These are phyloP conservation scores for Salisapilia sapeloensis DNA, from an alignment of 352 stramenopile genomes.

Conservation along the genomic window DNA sequence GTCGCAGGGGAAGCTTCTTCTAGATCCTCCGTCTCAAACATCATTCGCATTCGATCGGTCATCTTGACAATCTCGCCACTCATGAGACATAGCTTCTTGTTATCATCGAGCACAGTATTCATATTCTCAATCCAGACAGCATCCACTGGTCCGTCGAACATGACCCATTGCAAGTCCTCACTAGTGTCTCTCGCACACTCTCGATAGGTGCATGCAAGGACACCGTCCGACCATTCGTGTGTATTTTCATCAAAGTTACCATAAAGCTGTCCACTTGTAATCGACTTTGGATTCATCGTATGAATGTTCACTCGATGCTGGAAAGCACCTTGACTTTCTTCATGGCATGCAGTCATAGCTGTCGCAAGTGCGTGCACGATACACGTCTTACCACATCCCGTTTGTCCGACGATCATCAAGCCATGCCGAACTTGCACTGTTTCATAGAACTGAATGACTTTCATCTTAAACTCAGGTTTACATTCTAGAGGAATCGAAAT, in stretches of 20 bases:
- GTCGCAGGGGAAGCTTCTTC: slow-evolving; percentile 78
- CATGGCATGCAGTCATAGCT: slow-evolving; percentile 53
- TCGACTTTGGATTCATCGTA: slow-evolving; percentile 91
- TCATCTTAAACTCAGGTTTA: slow-evolving; percentile 75
- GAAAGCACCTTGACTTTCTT: slow-evolving; percentile 26
- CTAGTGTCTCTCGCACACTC: slow-evolving; percentile 79
- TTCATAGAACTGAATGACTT: slow-evolving; percentile 91
- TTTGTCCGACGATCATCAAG: slow-evolving; percentile 91
- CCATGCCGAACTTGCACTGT: slow-evolving; percentile 89
- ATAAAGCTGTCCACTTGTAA: slow-evolving; percentile 90
- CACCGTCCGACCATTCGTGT: slow-evolving; percentile 91
- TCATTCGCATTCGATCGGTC: slow-evolving; percentile 90
- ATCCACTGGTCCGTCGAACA: slow-evolving; percentile 89
- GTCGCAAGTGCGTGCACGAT: slow-evolving; percentile 74
- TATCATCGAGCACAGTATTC: slow-evolving; percentile 90
- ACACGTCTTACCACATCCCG: slow-evolving; percentile 88
- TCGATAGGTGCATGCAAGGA: slow-evolving; percentile 89
- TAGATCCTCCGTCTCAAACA: slow-evolving; percentile 90
- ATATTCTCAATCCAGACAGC: slow-evolving; percentile 94
- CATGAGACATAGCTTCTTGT: slow-evolving; percentile 91
- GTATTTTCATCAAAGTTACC: slow-evolving; percentile 89
- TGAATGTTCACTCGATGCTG: slow-evolving; percentile 61
- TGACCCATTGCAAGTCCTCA: slow-evolving; percentile 82
- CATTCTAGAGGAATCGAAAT: slow-evolving; percentile 40
- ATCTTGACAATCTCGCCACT: slow-evolving; percentile 91